Evolutionary conservation across 2,329 filamentous ascomycete genomes (phyloP).

Genomic region (Diaporthe velutina): DNA sequence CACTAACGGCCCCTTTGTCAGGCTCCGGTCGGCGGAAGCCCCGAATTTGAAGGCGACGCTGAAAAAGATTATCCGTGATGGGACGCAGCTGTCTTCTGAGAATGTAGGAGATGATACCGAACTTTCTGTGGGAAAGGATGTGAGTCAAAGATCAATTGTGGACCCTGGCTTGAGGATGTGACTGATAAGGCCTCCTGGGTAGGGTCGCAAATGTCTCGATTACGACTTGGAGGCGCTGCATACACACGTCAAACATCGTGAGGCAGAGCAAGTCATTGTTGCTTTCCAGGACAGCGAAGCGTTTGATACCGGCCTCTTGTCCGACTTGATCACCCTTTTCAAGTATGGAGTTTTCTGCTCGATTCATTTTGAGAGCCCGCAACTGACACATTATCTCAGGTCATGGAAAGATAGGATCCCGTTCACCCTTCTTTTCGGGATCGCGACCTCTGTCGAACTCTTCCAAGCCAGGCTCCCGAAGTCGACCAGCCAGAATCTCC

Average conservation of each 20-base stretch:
- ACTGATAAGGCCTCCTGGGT: conserved; percentile 22
- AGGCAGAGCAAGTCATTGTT: conserved; percentile 73
- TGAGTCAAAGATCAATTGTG: conserved; percentile 48
- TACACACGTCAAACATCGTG: conserved; percentile 67
- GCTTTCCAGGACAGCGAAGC: conserved; percentile 87
- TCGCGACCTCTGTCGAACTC: conserved; percentile 85
- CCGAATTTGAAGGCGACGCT: conserved; percentile 79
- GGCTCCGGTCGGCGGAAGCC: conserved; percentile 78
- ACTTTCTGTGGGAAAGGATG: conserved; percentile 60
- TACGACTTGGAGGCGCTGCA: conserved; percentile 83
- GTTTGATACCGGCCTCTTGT: conserved; percentile 80
- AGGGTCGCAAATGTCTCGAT: conserved; percentile 77
- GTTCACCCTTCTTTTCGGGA: conserved; percentile 82
- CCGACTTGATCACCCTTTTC: conserved; percentile 77
- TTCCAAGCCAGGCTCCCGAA: conserved; percentile 81
- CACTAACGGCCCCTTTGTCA: conserved; percentile 69
- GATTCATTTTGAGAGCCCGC: neutral
- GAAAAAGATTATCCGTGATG: conserved; percentile 79
- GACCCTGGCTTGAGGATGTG: neutral
- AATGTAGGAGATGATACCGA: conserved; percentile 70
- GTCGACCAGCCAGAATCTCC: conserved; percentile 74
- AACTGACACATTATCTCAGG: conserved; percentile 50
- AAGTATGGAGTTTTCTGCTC: conserved; percentile 62
- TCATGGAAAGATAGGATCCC: conserved; percentile 81
- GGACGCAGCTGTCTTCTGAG: conserved; percentile 60